Evolutionary conservation across 345 rosid genomes (phyloP), one percentile per base, ranked within the genome.

Genomic region (Camelina neglecta): DNA sequence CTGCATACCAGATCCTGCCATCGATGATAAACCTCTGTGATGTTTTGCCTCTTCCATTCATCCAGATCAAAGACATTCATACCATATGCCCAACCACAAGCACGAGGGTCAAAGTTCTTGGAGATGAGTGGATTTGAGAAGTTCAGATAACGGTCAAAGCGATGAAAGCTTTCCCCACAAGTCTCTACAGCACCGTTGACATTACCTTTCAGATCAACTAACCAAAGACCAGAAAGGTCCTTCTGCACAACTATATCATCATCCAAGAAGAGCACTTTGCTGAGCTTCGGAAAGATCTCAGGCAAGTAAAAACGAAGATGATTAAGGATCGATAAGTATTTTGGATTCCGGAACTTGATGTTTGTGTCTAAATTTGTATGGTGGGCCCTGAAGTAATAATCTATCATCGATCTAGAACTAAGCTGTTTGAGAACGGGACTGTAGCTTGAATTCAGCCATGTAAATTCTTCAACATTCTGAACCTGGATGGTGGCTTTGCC

Each of bases 51-150:
- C 81, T 75, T 90, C 99, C 99, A 95, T 79, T 92, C 86, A 21
- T 83, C 82, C 83, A 95, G 83, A 83, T 95, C 98, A 79, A 95
- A 92, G 29, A 95, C 68, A 65, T 95, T 95, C 99, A 95, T 95
- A 66, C 99, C 99, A 66, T 92, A 95, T 10, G 99, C 98, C 99
- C 99, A 95, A 69, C 99, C 99, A 83, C 99, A 95, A 75, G 99
- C 97, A 67, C 73, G 96, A 8, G 99, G 94, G 50, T 92, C 85
- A 53, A 95, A 95, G 76, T 88, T 90, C 82, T 85, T 89, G 73
- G 97, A 81, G 71, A 95, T 92, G 35, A 88, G 88, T 64, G 98
- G 98, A 86, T 95, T 85, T 65, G 99, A 92, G 84, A 95, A 95
- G 85, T 95, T 95, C 70, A 95, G 99, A 79, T 95, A 95, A 16